Conservation (phyloP, 306 rosid species). For the Crotalaria pallida region DNA sequence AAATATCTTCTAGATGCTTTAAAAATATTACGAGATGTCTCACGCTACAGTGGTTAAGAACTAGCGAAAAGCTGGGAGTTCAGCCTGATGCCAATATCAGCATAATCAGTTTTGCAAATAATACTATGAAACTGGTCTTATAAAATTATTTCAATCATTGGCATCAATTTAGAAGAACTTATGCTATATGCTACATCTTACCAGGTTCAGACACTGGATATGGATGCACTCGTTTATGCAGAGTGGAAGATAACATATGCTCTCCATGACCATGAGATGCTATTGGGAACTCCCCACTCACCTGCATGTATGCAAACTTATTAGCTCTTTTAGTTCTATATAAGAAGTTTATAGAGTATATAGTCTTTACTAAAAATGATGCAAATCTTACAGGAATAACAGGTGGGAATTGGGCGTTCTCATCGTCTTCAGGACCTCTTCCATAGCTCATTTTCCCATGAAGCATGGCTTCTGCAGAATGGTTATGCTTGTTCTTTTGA, state of each 20-base stretch:
- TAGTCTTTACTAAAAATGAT: neutral
- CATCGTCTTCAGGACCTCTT: slow-evolving; percentile 39
- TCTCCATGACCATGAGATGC: slow-evolving; percentile 50
- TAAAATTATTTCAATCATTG: neutral
- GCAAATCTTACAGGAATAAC: neutral
- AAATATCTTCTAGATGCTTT: too few relatives aligned
- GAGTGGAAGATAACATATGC: slow-evolving; percentile 42
- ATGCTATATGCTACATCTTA: neutral
- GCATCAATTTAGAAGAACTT: neutral
- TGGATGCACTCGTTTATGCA: slow-evolving; percentile 67
- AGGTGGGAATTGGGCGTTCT: slow-evolving; percentile 43
- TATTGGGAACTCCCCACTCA: slow-evolving; percentile 49
- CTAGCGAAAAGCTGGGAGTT: too few relatives aligned
- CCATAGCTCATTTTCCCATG: slow-evolving; percentile 78
- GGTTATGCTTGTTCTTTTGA: slow-evolving; percentile 36
- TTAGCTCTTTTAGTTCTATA: neutral
- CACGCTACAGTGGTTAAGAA: too few relatives aligned
- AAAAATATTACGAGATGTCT: too few relatives aligned
- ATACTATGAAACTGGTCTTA: neutral
- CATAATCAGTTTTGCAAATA: too few relatives aligned
- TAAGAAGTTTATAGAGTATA: neutral
- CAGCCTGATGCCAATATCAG: too few relatives aligned
- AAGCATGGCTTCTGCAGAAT: slow-evolving; percentile 55
- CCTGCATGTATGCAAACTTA: neutral
- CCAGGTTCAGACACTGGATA: slow-evolving; percentile 58